Evolutionary conservation across 257 asterid species (phyloP).

Genomic region (Solanum dulcamara): DNA sequence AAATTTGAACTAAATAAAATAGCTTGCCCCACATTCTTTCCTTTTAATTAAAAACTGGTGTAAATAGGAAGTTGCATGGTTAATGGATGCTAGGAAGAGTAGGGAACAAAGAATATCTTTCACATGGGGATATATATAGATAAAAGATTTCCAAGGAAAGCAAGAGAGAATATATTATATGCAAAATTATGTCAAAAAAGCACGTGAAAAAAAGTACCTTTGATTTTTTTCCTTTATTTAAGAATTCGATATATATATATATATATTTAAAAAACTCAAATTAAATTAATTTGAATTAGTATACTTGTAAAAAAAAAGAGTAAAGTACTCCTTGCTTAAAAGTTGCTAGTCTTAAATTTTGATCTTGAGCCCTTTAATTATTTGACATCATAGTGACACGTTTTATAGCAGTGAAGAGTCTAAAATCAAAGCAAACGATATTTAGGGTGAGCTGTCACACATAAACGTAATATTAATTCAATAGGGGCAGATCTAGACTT

Average conservation of each 20-base stretch:
- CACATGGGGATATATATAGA: not conserved
- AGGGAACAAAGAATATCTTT: not conserved
- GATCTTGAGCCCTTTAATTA: not conserved
- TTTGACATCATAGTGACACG: too few species aligned
- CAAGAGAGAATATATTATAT: not conserved
- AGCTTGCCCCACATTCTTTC: too few species aligned
- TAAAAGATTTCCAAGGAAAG: not conserved
- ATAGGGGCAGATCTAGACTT: not conserved
- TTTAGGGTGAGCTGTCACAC: not conserved
- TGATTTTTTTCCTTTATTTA: not conserved
- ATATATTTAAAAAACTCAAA: accelerated
- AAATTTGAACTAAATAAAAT: too few species aligned
- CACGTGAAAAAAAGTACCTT: not conserved
- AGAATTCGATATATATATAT: not conserved
- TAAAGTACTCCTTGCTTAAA: not conserved
- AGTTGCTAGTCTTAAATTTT: not conserved
- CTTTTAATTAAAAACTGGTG: too few species aligned
- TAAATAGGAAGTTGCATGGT: too few species aligned
- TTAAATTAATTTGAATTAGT: not conserved
- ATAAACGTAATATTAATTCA: not conserved
- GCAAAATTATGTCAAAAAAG: not conserved
- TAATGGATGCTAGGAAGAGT: not conserved
- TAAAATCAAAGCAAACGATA: too few species aligned
- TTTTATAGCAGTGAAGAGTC: not conserved
- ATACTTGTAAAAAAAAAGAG: too few species aligned